phyloP scores from a whole-genome alignment of 441 rosid genomes.

The Metrosideros polymorpha region DNA sequence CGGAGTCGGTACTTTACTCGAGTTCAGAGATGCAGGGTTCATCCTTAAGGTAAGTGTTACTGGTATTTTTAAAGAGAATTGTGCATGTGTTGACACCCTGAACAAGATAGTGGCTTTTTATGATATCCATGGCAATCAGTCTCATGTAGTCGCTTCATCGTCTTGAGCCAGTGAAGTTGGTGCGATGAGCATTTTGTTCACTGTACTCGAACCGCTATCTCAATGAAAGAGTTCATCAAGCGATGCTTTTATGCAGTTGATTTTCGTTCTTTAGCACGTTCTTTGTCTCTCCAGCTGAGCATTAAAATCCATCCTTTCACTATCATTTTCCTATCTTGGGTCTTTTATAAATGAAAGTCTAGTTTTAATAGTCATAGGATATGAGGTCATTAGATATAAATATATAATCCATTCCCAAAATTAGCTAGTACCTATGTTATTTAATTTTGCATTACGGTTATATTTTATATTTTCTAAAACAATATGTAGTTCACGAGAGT shows the following conservation, averaged over 20 bases:
- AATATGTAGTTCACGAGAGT: not conserved
- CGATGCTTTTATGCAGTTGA: not conserved
- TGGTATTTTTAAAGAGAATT: not conserved
- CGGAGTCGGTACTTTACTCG: not conserved
- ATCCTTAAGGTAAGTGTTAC: not conserved
- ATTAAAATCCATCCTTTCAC: not conserved
- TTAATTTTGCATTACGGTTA: not conserved
- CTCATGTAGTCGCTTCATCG: not conserved
- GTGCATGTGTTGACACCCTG: not conserved
- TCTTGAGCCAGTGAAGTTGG: not conserved
- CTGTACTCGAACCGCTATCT: not conserved
- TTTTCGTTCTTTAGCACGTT: not conserved
- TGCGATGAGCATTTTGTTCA: not conserved
- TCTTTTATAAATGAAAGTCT: not conserved
- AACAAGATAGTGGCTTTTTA: not conserved
- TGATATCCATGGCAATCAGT: not conserved
- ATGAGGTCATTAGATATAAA: not conserved
- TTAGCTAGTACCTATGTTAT: not conserved
- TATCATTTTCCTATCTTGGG: not conserved
- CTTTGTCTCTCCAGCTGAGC: not conserved
- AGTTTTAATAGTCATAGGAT: not conserved
- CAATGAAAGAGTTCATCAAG: not conserved
- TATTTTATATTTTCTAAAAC: not conserved
- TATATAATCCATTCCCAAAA: not conserved
- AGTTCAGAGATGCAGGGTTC: not conserved